Evolutionary conservation across 2,329 filamentous ascomycete genomes (phyloP).

Genomic region (Colletotrichum tabaci): DNA sequence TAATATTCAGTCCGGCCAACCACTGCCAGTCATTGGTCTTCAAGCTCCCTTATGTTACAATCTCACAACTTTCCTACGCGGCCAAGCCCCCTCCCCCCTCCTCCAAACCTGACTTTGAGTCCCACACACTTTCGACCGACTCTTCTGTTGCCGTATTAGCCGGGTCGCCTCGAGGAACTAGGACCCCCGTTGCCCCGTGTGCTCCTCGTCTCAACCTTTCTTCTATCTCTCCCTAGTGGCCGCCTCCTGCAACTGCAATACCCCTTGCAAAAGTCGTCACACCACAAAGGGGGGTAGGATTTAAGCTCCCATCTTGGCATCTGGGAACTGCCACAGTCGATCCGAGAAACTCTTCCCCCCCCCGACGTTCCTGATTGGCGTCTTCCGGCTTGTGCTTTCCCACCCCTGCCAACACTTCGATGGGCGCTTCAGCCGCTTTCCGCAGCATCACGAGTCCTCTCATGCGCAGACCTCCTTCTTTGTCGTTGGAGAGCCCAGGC

Average conservation of each 20-base stretch:
- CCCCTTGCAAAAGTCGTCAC: constrained; percentile 29
- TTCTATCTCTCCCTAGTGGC: neutral
- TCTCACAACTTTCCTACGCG: constrained; percentile 23
- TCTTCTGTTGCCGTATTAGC: constrained; percentile 25
- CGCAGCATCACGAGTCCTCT: neutral
- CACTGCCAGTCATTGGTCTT: constrained; percentile 7
- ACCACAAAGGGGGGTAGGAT: constrained; percentile 1
- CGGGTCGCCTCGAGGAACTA: constrained; percentile 20
- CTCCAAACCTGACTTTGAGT: constrained; percentile 30
- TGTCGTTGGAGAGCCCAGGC: constrained; percentile 7
- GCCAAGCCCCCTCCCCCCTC: neutral
- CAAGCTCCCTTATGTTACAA: constrained; percentile 21
- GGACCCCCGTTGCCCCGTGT: constrained; percentile 27
- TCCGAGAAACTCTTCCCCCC: constrained; percentile 15
- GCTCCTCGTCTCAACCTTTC: constrained; percentile 35
- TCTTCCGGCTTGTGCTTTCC: neutral
- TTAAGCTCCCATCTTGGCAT: constrained; percentile 41
- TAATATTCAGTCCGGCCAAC: neutral
- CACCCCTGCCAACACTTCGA: neutral
- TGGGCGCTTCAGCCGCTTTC: neutral
- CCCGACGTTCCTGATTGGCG: constrained; percentile 22
- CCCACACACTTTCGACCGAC: constrained; percentile 22
- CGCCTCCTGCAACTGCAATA: neutral
- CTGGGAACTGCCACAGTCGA: constrained; percentile 22
- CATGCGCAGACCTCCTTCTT: neutral